These are phyloP conservation scores for Ophiocordyceps unilateralis DNA, from an alignment of 2,329 filamentous ascomycete species.

Conservation along the genomic window DNA sequence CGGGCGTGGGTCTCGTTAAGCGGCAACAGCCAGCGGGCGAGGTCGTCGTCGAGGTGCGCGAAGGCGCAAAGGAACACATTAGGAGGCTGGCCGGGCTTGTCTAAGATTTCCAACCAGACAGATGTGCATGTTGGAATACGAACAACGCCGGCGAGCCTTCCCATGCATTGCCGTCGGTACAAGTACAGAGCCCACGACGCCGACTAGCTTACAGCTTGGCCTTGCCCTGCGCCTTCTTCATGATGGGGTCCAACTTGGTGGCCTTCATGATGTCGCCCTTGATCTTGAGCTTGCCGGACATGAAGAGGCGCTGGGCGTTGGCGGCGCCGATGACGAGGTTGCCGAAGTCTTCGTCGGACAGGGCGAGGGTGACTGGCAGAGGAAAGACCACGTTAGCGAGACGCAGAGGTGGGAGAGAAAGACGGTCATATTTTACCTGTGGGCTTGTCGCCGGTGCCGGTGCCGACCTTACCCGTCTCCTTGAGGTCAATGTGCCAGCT, in stretches of 20 bases:
- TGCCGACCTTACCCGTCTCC: slow-evolving; percentile 66
- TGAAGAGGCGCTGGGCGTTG: slow-evolving; percentile 89
- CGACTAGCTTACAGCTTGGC: slow-evolving; percentile 53
- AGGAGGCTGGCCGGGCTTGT: slow-evolving; percentile 8
- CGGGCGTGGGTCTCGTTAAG: slow-evolving; percentile 27
- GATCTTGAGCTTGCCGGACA: slow-evolving; percentile 97
- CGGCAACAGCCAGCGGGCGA: slow-evolving; percentile 21
- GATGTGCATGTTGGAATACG: background rate
- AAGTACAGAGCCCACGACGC: background rate
- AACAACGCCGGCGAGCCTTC: background rate
- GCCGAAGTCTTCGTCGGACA: slow-evolving; percentile 76
- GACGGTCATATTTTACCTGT: slow-evolving; percentile 39
- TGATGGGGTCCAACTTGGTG: slow-evolving; percentile 84
- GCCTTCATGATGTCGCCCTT: slow-evolving; percentile 98
- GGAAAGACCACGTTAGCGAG: background rate
- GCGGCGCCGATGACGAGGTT: slow-evolving; percentile 73
- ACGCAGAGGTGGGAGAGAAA: slow-evolving; percentile 48
- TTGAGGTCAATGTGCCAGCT: slow-evolving; percentile 96
- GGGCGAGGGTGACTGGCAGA: slow-evolving; percentile 58
- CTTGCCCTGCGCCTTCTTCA: slow-evolving; percentile 74
- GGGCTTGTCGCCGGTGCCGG: slow-evolving; percentile 64
- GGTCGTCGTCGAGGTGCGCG: slow-evolving; percentile 23
- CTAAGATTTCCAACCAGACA: slow-evolving; percentile 1
- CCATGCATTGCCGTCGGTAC: background rate
- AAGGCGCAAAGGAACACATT: slow-evolving; percentile 18